These are phyloP conservation scores for Debaryomyces hansenii DNA, from an alignment of 805 yeast genomes.

Conservation along the genomic window DNA sequence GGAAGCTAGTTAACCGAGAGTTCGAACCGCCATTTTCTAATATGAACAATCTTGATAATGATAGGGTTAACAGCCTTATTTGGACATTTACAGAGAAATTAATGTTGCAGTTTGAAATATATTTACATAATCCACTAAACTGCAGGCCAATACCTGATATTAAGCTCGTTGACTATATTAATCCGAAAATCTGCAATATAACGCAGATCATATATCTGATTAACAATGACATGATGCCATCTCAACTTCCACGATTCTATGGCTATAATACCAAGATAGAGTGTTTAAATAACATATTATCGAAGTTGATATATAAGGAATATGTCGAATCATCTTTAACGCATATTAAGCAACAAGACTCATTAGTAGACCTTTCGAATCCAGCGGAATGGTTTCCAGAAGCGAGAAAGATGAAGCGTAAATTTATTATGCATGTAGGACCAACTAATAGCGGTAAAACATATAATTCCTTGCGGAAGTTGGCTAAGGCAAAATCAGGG, in stretches of 20 bases:
- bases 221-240: constrained; percentile 16
- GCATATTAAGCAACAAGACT: constrained; percentile 7
- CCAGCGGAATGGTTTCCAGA: constrained; percentile 73
- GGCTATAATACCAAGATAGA: constrained; percentile 17
- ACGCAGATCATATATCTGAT: constrained; percentile 19
- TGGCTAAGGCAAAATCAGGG: constrained; percentile 69
- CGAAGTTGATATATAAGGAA: constrained; percentile 24
- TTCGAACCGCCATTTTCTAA: constrained; percentile 5
- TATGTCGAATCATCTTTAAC: constrained; percentile 13
- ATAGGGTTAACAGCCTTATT: background rate
- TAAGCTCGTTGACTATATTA: constrained; percentile 18
- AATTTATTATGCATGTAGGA: constrained; percentile 90
- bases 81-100: background rate
- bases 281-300: constrained; percentile 19
- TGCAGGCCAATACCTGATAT: constrained; percentile 2
- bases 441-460: constrained; percentile 98
- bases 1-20: background rate
- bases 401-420: constrained; percentile 77
- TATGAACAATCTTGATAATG: constrained; percentile 4
- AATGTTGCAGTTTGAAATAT: background rate
- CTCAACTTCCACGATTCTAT: constrained; percentile 14
- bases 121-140: background rate
- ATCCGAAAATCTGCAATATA: constrained; percentile 25
- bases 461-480: constrained; percentile 69
- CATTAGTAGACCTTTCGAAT: constrained; percentile 28